Evolutionary conservation across 306 rosid genomes (phyloP), one percentile per base, ranked within the genome.

Genomic region (Sphenostylis stenocarpa): DNA sequence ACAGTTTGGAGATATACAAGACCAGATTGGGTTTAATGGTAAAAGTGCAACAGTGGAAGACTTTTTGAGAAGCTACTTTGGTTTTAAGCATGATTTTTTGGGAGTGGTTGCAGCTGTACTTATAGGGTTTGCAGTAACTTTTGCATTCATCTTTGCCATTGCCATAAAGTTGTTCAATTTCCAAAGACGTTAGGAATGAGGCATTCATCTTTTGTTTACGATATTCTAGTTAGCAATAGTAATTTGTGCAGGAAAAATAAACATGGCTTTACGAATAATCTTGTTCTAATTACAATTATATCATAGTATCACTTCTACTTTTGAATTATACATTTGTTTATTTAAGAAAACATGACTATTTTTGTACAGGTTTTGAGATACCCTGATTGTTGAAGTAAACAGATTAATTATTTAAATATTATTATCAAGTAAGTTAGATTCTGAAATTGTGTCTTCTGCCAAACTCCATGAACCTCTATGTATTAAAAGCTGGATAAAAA

Each of bases 1-100:
- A 51, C 89, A 86, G 29, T 86, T 26, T 73, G 87, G 87, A 73
- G 85, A 86, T 74, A 16, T 80, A 7, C 78, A 70, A 47, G 10
- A 1, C 19, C 29, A 2, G 4, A 14, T 57, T 16, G 58, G 75
- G 4, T 57, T 16, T 34, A 38, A 24, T 47, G 84, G 53, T 44
- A 44, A 3, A 47, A 52, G 31, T 36, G 10, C 16, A 34, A 31
- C 68, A 20, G 79, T 83, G n/a, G 45, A 78, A 77, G 83, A 73
- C 1, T 83, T 78, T 9, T 12, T 83, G 52, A 53, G 45, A 17
- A 61, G 5, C 23, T 78, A 83, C 69, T 83, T 67, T 79, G 83
- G 80, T 67, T 78, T 20, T 60, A 74, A 33, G 67, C 69, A 51
- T 58, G 86, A 83, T 0, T 68, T 78, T 61, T 24, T 78, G 62